These are phyloP conservation scores for Aspergillus wentii DNA, from an alignment of 495 filamentous ascomycete genomes.

Conservation along the genomic window DNA sequence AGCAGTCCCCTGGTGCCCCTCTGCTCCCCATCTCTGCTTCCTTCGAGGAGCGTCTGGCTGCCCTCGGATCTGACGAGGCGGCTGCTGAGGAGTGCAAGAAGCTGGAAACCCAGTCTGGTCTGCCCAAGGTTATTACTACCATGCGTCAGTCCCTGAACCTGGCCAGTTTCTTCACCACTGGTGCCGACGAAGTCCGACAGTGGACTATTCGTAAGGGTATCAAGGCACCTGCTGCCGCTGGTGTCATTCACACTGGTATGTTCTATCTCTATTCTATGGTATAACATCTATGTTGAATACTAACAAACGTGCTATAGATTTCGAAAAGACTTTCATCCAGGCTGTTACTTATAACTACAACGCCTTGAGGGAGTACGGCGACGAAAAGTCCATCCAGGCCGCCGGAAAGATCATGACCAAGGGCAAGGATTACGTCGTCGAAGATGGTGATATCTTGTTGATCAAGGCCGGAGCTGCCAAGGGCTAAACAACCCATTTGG, in stretches of 20 bases:
- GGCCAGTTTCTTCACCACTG: slow-evolving; percentile 94
- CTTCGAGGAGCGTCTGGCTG: slow-evolving; percentile 88
- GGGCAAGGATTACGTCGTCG: slow-evolving; percentile 88
- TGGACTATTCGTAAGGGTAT: slow-evolving; percentile 97
- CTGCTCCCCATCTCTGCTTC: slow-evolving; percentile 88
- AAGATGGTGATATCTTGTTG: slow-evolving; percentile 59
- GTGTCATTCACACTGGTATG: slow-evolving; percentile 82
- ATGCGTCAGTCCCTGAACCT: slow-evolving; percentile 93
- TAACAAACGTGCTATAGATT: slow-evolving; percentile 56
- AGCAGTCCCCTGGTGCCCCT: slow-evolving; percentile 78
- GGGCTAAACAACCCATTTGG: slow-evolving; percentile 48
- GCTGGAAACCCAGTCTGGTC: slow-evolving; percentile 76
- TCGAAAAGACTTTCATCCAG: slow-evolving; percentile 99
- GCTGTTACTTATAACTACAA: slow-evolving; percentile 83
- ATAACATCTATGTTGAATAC: not conserved
- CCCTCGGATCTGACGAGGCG: slow-evolving; percentile 69
- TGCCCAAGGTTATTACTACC: slow-evolving; percentile 89
- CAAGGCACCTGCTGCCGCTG: slow-evolving; percentile 94
- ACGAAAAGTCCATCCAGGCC: slow-evolving; percentile 83
- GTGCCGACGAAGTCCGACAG: slow-evolving; percentile 93
- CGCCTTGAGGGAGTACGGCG: slow-evolving; percentile 74
- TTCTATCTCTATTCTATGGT: not conserved
- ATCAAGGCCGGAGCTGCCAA: slow-evolving; percentile 97
- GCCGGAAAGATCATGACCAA: slow-evolving; percentile 97
- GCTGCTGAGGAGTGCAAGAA: slow-evolving; percentile 86